Conservation (phyloP, 1,284 basidiomycete genomes). For the Sporisorium sorghi region DNA sequence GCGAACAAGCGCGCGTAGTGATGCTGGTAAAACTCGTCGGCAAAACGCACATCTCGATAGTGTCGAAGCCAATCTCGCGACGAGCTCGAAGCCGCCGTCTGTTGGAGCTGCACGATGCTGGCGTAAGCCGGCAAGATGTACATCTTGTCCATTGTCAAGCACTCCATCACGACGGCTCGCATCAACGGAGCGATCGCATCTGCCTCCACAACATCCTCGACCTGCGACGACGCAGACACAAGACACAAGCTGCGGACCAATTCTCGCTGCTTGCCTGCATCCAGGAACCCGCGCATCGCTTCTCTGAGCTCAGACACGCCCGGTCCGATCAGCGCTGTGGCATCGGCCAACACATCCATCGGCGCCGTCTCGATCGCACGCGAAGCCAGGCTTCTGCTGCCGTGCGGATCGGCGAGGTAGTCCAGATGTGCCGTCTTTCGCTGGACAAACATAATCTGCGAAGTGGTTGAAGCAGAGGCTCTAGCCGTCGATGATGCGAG, state of each 20-base stretch:
- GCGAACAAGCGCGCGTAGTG: constrained; percentile 19
- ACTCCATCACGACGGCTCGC: constrained; percentile 84
- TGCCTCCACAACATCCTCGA: neutral
- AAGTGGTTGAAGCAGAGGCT: constrained; percentile 5
- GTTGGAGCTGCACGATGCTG: constrained; percentile 17
- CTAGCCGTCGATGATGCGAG: neutral
- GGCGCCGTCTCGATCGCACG: constrained; percentile 23
- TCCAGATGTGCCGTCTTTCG: constrained; percentile 89
- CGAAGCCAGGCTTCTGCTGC: constrained; percentile 81
- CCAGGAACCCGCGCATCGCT: constrained; percentile 85
- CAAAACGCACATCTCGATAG: constrained; percentile 31
- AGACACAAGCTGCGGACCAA: constrained; percentile 51
- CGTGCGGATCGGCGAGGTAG: constrained; percentile 91
- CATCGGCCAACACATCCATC: constrained; percentile 18
- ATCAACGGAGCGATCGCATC: constrained; percentile 74
- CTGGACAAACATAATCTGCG: constrained; percentile 76
- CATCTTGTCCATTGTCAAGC: constrained; percentile 84
- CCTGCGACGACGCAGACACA: constrained; percentile 3
- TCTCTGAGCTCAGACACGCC: constrained; percentile 77
- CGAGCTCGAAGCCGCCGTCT: neutral
- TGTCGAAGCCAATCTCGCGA: constrained; percentile 6
- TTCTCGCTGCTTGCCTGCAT: constrained; percentile 73
- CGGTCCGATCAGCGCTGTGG: constrained; percentile 16
- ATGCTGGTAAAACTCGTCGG: constrained; percentile 30
- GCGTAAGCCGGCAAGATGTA: constrained; percentile 33